Conservation (phyloP, 2,329 filamentous ascomycete species). For the Fusarium torulosum region DNA sequence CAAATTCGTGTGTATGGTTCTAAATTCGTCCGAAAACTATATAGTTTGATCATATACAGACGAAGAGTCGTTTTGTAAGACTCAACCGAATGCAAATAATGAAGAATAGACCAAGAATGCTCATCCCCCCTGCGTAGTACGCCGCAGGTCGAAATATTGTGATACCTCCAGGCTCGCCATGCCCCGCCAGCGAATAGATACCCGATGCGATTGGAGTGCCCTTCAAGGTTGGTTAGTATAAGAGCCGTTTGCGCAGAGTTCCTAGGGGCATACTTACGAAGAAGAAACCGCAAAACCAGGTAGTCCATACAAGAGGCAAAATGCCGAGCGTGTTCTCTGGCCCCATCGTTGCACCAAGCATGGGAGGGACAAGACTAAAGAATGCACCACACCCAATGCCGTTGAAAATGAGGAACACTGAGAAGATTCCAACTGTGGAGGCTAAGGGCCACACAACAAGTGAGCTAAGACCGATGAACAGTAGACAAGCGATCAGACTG, state of each 20-base stretch:
- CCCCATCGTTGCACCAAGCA: constrained; percentile 46
- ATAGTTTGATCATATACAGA: background rate
- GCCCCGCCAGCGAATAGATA: constrained; percentile 33
- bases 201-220: constrained; percentile 44
- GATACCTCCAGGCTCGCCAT: background rate
- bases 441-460: constrained; percentile 48
- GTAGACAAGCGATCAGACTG: constrained; percentile 45
- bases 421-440: constrained; percentile 43
- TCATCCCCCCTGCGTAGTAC: constrained; percentile 38
- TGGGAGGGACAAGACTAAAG: constrained; percentile 50
- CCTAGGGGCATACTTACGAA: constrained; percentile 27
- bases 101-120: constrained; percentile 29
- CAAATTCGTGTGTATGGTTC: no score
- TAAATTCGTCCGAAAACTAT: no score
- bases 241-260: background rate
- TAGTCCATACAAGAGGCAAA: constrained; percentile 48
- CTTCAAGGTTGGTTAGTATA: background rate
- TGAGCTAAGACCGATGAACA: constrained; percentile 47
- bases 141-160: constrained; percentile 33
- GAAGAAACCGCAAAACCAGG: constrained; percentile 50
- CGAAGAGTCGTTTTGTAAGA: background rate
- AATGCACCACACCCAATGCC: constrained; percentile 50
- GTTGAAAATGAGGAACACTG: constrained; percentile 44
- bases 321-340: constrained; percentile 42
- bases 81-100: constrained; percentile 29